These are phyloP conservation scores for Poronia punctata DNA, from an alignment of 495 filamentous ascomycete genomes.

Conservation along the genomic window DNA sequence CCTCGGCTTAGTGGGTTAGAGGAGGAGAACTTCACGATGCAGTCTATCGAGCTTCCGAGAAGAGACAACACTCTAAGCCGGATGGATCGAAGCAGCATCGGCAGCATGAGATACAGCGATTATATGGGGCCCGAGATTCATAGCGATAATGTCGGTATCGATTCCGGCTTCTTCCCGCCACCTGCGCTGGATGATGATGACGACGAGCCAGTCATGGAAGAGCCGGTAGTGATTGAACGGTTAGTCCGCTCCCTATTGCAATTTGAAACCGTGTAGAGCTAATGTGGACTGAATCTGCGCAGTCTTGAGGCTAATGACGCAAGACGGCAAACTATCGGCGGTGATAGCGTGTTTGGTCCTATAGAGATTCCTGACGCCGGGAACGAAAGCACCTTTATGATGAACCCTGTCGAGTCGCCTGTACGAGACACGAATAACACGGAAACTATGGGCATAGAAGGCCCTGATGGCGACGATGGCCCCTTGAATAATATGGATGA, in stretches of 20 bases:
- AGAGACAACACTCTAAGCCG: slow-evolving; percentile 49
- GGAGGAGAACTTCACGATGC: slow-evolving; percentile 61
- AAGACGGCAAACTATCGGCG: slow-evolving; percentile 26
- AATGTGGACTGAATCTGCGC: not conserved
- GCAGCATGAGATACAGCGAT: slow-evolving; percentile 56
- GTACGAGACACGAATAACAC: slow-evolving; percentile 13
- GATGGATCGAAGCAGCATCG: slow-evolving; percentile 43
- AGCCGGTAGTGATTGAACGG: slow-evolving; percentile 30
- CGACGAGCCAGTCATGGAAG: slow-evolving; percentile 35
- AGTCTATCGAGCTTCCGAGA: slow-evolving; percentile 63
- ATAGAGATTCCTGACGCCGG: slow-evolving; percentile 38
- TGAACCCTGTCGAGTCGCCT: slow-evolving; percentile 26
- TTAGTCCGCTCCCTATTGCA: slow-evolving; percentile 6
- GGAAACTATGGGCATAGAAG: slow-evolving; percentile 8
- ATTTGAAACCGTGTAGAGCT: not conserved
- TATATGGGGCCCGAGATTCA: slow-evolving; percentile 35
- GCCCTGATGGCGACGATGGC: slow-evolving; percentile 12
- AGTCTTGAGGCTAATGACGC: slow-evolving; percentile 32
- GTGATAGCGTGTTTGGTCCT: slow-evolving; percentile 39
- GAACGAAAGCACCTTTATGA: slow-evolving; percentile 39
- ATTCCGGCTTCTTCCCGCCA: slow-evolving; percentile 38
- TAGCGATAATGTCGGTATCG: slow-evolving; percentile 44
- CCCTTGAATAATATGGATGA: slow-evolving; percentile 10
- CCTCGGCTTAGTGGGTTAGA: slow-evolving; percentile 59
- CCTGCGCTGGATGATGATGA: slow-evolving; percentile 27